These are phyloP conservation scores for Sugiyamaella japonica DNA, from an alignment of 1,139 yeast genomes.

Conservation along the genomic window DNA sequence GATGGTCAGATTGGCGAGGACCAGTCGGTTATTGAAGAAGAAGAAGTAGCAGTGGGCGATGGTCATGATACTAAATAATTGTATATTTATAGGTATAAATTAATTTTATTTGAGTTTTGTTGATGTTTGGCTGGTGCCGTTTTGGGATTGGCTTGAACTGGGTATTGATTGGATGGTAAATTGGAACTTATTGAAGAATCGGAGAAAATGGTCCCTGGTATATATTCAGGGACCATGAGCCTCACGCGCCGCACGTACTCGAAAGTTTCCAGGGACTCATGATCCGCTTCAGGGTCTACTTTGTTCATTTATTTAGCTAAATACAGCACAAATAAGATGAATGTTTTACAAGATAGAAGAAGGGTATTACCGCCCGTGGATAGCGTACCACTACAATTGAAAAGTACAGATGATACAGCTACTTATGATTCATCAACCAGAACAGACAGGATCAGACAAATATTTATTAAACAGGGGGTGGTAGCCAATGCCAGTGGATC, in stretches of 20 bases:
- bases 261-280: not conserved
- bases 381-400: constrained; percentile 28
- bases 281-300: too few species aligned
- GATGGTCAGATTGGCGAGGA: constrained; percentile 55
- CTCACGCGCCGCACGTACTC: not conserved
- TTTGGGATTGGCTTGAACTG: too few species aligned
- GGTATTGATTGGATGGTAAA: not conserved
- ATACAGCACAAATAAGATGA: constrained; percentile 22
- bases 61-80: constrained; percentile 10
- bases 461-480: constrained; percentile 52
- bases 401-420: not conserved
- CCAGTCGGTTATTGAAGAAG: constrained; percentile 8
- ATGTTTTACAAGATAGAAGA: constrained; percentile 40
- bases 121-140: too few species aligned
- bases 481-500: constrained; percentile 82
- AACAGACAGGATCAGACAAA: constrained; percentile 16
- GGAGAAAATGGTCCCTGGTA: not conserved
- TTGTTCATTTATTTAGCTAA: not conserved
- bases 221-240: not conserved
- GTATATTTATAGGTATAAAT: not conserved
- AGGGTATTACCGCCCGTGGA: constrained; percentile 44
- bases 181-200: not conserved
- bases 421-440: constrained; percentile 1
- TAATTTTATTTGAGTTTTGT: not conserved
- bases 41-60: constrained; percentile 12